Percentiles rank a stretch among this genome's conserved stretches.
phyloP scores from a whole-genome alignment of 257 asterid species.

The Apocynum venetum region DNA sequence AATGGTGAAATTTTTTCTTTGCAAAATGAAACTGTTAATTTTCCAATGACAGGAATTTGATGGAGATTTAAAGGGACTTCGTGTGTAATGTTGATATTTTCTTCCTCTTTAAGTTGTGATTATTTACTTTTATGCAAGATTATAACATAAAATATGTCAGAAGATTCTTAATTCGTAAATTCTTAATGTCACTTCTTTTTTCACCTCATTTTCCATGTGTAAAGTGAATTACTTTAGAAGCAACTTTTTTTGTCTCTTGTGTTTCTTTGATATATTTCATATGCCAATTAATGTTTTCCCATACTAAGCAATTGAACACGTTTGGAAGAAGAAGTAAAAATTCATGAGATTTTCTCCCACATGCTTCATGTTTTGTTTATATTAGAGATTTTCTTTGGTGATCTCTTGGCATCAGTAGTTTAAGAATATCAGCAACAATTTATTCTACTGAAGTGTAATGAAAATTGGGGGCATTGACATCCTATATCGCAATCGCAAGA shows the following conservation, averaged over 20 bases:
- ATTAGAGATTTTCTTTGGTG: background rate
- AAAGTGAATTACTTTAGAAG: background rate
- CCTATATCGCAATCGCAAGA: no score
- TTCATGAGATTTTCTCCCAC: background rate
- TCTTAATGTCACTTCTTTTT: background rate
- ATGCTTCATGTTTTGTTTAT: background rate
- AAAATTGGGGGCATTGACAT: no score
- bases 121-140: background rate
- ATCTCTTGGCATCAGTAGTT: no score
- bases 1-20: background rate
- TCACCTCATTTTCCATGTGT: slow-evolving; percentile 14
- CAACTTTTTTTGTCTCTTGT: background rate
- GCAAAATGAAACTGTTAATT: background rate
- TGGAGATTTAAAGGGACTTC: slow-evolving; percentile 3
- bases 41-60: background rate
- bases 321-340: slow-evolving; percentile 1
- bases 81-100: slow-evolving; percentile 8
- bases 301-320: background rate
- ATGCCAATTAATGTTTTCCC: background rate
- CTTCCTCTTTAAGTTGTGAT: background rate
- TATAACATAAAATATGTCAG: background rate
- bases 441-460: no score
- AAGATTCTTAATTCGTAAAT: background rate
- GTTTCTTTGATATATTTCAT: background rate
- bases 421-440: no score